Base-by-base conservation (phyloP, 1,284 basidiomycete species). In the Ustilago esculenta region DNA sequence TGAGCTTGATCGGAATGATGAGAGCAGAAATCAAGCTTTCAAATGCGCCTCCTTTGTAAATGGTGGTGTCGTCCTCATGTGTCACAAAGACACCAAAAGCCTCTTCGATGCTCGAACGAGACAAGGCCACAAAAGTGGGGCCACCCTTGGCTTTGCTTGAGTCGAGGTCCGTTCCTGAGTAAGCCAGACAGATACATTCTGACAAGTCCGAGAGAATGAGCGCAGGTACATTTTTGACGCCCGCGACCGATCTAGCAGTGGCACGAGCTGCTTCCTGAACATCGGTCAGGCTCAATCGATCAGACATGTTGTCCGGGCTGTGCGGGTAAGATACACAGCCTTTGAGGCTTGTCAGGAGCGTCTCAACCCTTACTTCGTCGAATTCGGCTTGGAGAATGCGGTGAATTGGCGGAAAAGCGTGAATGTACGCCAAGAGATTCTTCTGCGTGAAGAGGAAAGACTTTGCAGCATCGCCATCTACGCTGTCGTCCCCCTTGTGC, bases 231-330 rank as follows among this genome's bases (percentile, higher is more conserved):
- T 88, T 89, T 0, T 86, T 81, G 9, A 87, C 83, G 0, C 84
- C 83, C 73, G 81, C 20, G 57, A 75, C 35, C 90, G 85, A 51
- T 92, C 88, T 50, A 5, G 96, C 84, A 0, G 88, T 86, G 21
- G 89, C 87, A 76, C 93, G 84, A 2, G 92, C 87, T 11, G 88
- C 87, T 4, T 87, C 84, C 87, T 93, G 81, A 1, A 96, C 86
- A 18, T 92, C 92, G 18, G 91, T 89, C 54, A 96, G 84, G 34
- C 85, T 83, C 76, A 97, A 93, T 42, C 92, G 86, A 77, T 98
- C 94, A 5, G 90, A 89, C 42, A 92, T 85, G 79, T 92, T 94
- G 77, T 95, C 92, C 4, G 90, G 88, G 1, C 92, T 94, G 56
- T 85, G 85, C 1, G 88, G 84, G 79, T 96, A 97, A 0, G 90